These are phyloP conservation scores for Fusarium sp. DNA, from an alignment of 2,329 filamentous ascomycete species.

Conservation along the genomic window DNA sequence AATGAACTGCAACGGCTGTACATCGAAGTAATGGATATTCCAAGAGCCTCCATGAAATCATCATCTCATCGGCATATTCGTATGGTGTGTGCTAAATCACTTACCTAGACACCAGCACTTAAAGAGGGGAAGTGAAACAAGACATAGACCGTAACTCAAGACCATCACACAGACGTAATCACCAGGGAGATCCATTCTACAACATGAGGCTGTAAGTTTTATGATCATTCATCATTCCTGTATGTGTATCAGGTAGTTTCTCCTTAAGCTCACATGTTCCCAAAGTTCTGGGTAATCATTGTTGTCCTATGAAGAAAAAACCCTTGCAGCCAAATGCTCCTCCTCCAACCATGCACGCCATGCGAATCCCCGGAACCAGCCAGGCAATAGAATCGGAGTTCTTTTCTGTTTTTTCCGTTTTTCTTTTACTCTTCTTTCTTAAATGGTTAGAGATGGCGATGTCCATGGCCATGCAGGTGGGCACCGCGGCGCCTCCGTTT, in stretches of 20 bases:
- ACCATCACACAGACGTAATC: constrained; percentile 15
- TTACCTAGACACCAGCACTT: constrained; percentile 2
- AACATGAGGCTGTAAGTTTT: constrained; percentile 33
- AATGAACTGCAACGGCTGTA: constrained; percentile 10
- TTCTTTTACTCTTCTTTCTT: constrained; percentile 20
- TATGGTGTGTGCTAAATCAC: neutral
- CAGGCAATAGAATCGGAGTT: constrained; percentile 45
- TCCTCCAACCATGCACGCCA: constrained; percentile 50
- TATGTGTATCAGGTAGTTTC: constrained; percentile 46
- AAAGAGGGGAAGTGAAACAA: neutral
- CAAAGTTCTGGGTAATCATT: constrained; percentile 48
- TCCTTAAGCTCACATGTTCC: constrained; percentile 50
- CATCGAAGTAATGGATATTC: neutral
- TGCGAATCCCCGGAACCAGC: constrained; percentile 52
- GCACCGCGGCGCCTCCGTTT: constrained; percentile 46
- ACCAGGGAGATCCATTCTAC: constrained; percentile 26
- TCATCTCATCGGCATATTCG: constrained; percentile 9
- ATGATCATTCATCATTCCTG: constrained; percentile 46
- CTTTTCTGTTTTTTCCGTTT: constrained; percentile 25
- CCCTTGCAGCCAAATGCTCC: constrained; percentile 50
- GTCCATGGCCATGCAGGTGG: constrained; percentile 54
- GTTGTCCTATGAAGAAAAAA: constrained; percentile 51
- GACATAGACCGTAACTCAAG: constrained; percentile 2
- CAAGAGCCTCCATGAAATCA: constrained; percentile 1
- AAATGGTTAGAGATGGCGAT: constrained; percentile 42